phyloP scores from a whole-genome alignment of 306 rosid genomes.

The Sphenostylis stenocarpa region DNA sequence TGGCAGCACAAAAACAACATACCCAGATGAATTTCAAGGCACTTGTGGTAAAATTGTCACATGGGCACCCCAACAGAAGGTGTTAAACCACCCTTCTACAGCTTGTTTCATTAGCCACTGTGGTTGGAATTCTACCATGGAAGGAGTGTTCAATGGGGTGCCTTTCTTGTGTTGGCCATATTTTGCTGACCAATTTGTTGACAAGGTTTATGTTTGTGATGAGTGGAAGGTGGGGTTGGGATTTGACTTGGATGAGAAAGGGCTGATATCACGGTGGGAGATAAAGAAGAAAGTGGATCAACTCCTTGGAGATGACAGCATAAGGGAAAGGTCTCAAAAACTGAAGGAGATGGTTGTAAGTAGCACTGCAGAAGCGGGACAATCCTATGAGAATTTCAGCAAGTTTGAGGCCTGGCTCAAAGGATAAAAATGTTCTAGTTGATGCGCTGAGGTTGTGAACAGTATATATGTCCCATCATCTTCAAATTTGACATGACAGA shows the following conservation, averaged over 20 bases:
- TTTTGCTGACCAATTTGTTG: slow-evolving; percentile 20
- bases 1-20: background rate
- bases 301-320: slow-evolving; percentile 28
- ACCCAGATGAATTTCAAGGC: slow-evolving; percentile 29
- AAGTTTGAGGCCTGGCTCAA: slow-evolving; percentile 17
- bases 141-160: slow-evolving; percentile 24
- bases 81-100: slow-evolving; percentile 36
- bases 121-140: slow-evolving; percentile 46
- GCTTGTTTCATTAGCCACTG: slow-evolving; percentile 49
- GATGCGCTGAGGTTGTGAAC: background rate
- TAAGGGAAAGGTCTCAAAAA: slow-evolving; percentile 26
- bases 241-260: slow-evolving; percentile 34
- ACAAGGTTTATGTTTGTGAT: slow-evolving; percentile 18
- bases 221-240: slow-evolving; percentile 34
- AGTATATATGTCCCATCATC: background rate
- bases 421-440: background rate
- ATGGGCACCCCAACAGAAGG: slow-evolving; percentile 45
- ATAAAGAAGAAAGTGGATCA: slow-evolving; percentile 37
- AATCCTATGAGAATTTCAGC: background rate
- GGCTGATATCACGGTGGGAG: slow-evolving; percentile 31
- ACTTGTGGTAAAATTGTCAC: slow-evolving; percentile 15
- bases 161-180: slow-evolving; percentile 41
- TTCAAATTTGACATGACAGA: background rate
- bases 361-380: background rate
- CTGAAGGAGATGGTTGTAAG: slow-evolving; percentile 2